Percentiles rank a stretch among this genome's conserved stretches.
Evolutionary conservation across 2,329 filamentous ascomycete genomes (phyloP).

Genomic region (Nannizzia gypsea): DNA sequence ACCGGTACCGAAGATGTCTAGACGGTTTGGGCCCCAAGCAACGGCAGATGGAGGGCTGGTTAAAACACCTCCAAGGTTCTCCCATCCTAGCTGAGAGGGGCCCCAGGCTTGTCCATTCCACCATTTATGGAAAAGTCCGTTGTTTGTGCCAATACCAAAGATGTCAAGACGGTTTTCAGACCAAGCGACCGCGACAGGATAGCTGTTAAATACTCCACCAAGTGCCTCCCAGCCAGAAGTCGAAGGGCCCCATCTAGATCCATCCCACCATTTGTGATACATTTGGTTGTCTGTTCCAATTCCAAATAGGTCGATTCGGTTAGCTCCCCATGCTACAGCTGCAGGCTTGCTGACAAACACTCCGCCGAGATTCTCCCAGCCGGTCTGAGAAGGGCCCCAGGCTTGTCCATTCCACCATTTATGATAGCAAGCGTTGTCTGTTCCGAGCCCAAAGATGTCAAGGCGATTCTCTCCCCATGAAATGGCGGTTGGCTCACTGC

Average conservation of each 20-base stretch:
- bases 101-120: constrained; percentile 12
- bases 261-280: constrained; percentile 16
- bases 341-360: constrained; percentile 15
- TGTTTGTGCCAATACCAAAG: constrained; percentile 12
- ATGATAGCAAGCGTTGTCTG: constrained; percentile 15
- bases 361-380: constrained; percentile 15
- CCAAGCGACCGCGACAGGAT: constrained; percentile 12
- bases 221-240: constrained; percentile 12
- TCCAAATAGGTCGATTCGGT: constrained; percentile 17
- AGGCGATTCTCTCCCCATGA: constrained; percentile 16
- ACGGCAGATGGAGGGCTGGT: constrained; percentile 15
- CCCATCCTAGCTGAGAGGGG: constrained; percentile 12
- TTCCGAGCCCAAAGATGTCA: constrained; percentile 17
- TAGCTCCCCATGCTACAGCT: constrained; percentile 16
- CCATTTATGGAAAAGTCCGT: constrained; percentile 13
- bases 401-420: constrained; percentile 14
- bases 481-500: constrained; percentile 13
- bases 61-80: constrained; percentile 16
- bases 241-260: constrained; percentile 11
- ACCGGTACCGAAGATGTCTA: constrained; percentile 18
- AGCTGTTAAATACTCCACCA: constrained; percentile 11
- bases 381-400: constrained; percentile 11
- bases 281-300: constrained; percentile 15
- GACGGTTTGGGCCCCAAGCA: constrained; percentile 14
- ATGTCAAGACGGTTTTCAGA: constrained; percentile 12